Conservation (phyloP, 2,329 filamentous ascomycete species). For the Aspergillus carbonarius region DNA sequence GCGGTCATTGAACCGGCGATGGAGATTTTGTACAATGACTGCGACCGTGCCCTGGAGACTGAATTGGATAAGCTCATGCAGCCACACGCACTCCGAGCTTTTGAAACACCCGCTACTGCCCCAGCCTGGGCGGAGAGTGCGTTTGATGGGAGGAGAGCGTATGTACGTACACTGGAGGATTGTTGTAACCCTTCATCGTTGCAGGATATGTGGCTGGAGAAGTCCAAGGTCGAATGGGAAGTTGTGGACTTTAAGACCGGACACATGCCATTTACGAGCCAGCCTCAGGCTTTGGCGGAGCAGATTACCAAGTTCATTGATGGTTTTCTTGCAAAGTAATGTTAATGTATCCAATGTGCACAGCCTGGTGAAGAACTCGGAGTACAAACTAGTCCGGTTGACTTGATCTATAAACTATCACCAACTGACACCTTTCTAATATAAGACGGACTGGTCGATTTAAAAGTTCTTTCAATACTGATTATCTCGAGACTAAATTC, state of each 20-base stretch:
- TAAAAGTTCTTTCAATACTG: neutral
- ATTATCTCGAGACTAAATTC: neutral
- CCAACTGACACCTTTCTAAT: neutral
- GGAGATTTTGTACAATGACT: slow-evolving; percentile 9
- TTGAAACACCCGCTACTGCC: slow-evolving; percentile 5
- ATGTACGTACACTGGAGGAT: slow-evolving; percentile 7
- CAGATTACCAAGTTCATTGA: slow-evolving; percentile 5
- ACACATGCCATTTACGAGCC: slow-evolving; percentile 9
- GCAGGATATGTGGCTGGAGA: slow-evolving; percentile 9
- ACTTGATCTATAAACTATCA: neutral
- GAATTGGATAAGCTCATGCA: slow-evolving; percentile 4
- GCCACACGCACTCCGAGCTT: slow-evolving; percentile 8
- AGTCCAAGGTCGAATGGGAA: slow-evolving; percentile 9
- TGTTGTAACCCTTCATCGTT: slow-evolving; percentile 4
- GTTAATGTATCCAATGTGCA: too few relatives aligned
- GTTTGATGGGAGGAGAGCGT: slow-evolving; percentile 7
- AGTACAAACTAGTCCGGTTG: neutral
- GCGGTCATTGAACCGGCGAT: slow-evolving; percentile 6
- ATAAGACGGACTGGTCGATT: neutral
- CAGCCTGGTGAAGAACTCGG: neutral
- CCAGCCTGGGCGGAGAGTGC: slow-evolving; percentile 10
- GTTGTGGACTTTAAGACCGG: slow-evolving; percentile 11
- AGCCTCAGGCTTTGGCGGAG: slow-evolving; percentile 4
- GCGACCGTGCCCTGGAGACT: slow-evolving; percentile 1
- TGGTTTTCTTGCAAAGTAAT: slow-evolving; percentile 1